phyloP scores from a whole-genome alignment of 192 early-diverging fungal genomes.

The Neocallimastix lanati region DNA sequence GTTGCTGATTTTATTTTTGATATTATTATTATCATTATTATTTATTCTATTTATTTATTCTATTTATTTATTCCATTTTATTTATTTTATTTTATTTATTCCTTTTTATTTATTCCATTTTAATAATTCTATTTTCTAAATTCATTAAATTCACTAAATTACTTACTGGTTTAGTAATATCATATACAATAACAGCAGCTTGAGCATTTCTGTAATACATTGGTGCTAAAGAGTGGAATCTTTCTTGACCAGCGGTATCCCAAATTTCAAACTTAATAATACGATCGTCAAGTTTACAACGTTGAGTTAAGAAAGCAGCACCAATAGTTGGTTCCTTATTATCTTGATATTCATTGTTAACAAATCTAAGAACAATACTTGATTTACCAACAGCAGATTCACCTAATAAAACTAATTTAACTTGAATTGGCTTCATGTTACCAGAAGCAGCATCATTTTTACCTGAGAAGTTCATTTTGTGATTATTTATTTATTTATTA shows the following conservation, averaged over 20 bases:
- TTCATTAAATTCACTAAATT: neutral
- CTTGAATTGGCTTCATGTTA: neutral
- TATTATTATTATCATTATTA: too few species aligned
- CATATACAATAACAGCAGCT: conserved; percentile 91
- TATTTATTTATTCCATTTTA: too few species aligned
- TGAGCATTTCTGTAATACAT: conserved; percentile 98
- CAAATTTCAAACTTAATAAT: conserved; percentile 90
- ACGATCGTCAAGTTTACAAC: conserved; percentile 77
- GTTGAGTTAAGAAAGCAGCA: conserved; percentile 71
- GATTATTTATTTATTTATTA: too few species aligned
- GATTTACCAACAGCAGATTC: conserved; percentile 76
- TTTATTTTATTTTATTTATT: too few species aligned
- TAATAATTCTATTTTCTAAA: too few species aligned
- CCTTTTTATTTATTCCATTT: too few species aligned
- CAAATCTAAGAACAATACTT: conserved; percentile 46
- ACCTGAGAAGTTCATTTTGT: neutral
- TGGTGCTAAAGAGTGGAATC: conserved; percentile 85
- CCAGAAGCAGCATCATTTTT: neutral
- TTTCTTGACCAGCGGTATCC: conserved; percentile 95
- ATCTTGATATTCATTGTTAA: conserved; percentile 64
- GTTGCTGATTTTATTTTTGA: too few species aligned
- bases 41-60: too few species aligned
- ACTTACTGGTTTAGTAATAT: conserved; percentile 65
- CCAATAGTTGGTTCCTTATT: conserved; percentile 99
- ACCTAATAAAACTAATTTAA: conserved; percentile 93